These are phyloP conservation scores for Lepidium aucheri DNA, from an alignment of 345 rosid genomes.

Conservation along the genomic window DNA sequence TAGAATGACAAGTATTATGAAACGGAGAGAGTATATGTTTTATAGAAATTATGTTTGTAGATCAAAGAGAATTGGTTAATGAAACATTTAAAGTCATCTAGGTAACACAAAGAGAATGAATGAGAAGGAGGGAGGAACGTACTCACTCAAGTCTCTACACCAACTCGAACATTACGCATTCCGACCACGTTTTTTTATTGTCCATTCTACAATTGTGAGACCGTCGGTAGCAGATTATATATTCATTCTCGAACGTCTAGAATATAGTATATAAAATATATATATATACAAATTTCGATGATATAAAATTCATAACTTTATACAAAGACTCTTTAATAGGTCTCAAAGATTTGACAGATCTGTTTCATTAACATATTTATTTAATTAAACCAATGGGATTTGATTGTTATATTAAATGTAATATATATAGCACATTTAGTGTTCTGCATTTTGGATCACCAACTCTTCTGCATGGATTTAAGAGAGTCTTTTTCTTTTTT, in stretches of 20 bases:
- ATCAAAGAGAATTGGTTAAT: background rate
- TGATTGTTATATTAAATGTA: conserved; percentile 2
- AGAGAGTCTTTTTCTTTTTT: background rate
- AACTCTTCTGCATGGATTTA: conserved; percentile 2
- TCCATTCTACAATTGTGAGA: background rate
- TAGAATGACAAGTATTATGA: too few species aligned
- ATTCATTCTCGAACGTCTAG: background rate
- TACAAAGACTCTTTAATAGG: conserved; percentile 4
- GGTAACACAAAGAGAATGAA: too few species aligned
- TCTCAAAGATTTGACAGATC: background rate
- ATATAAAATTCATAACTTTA: background rate
- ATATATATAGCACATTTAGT: background rate
- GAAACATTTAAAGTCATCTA: too few species aligned
- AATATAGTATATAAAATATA: background rate
- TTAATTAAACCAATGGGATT: background rate
- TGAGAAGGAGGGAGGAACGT: too few species aligned
- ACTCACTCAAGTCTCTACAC: background rate
- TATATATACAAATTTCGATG: background rate
- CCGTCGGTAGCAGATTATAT: conserved; percentile 27
- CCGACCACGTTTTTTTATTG: conserved; percentile 13
- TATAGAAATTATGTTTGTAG: background rate
- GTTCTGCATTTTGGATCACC: background rate
- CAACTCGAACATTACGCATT: background rate
- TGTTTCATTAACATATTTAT: background rate
- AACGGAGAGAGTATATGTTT: too few species aligned